Conservation (phyloP, 495 filamentous ascomycete species). For the Endocarpon pusillum region DNA sequence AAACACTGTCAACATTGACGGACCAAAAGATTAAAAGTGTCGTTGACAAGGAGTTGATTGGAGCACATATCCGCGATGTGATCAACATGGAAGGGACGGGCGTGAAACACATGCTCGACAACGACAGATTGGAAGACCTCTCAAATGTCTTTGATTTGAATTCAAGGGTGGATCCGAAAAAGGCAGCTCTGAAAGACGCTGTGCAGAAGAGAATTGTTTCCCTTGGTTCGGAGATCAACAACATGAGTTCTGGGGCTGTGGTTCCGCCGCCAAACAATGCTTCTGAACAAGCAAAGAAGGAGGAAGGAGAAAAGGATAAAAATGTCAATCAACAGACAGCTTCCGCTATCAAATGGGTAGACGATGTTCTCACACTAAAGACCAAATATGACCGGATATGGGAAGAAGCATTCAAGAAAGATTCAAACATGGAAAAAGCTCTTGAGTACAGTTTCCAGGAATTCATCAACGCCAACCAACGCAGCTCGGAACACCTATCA, state of each 20-base stretch:
- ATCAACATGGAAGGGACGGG: constrained; percentile 72
- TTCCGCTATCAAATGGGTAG: constrained; percentile 88
- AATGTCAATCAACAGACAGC: constrained; percentile 48
- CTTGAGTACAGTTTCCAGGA: constrained; percentile 71
- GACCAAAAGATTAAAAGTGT: constrained; percentile 57
- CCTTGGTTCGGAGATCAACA: constrained; percentile 67
- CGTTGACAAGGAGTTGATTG: constrained; percentile 66
- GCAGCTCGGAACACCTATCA: constrained; percentile 82
- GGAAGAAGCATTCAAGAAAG: constrained; percentile 47
- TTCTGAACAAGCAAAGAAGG: constrained; percentile 21
- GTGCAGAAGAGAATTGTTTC: constrained; percentile 62
- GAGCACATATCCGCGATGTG: constrained; percentile 58
- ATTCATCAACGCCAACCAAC: constrained; percentile 74
- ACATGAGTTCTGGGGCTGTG: constrained; percentile 30
- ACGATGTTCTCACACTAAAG: constrained; percentile 72
- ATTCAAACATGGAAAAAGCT: constrained; percentile 62
- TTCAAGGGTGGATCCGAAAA: constrained; percentile 59
- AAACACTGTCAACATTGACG: constrained; percentile 55
- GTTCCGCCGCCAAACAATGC: constrained; percentile 20
- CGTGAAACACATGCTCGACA: constrained; percentile 77
- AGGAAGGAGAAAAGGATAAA: constrained; percentile 27
- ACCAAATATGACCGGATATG: constrained; percentile 77
- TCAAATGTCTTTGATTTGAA: constrained; percentile 61
- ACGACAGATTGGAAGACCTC: constrained; percentile 63
- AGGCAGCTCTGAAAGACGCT: constrained; percentile 46